Base-by-base conservation (phyloP, 2,329 filamentous ascomycete genomes). In the Aspergillus ochraceoroseus region DNA sequence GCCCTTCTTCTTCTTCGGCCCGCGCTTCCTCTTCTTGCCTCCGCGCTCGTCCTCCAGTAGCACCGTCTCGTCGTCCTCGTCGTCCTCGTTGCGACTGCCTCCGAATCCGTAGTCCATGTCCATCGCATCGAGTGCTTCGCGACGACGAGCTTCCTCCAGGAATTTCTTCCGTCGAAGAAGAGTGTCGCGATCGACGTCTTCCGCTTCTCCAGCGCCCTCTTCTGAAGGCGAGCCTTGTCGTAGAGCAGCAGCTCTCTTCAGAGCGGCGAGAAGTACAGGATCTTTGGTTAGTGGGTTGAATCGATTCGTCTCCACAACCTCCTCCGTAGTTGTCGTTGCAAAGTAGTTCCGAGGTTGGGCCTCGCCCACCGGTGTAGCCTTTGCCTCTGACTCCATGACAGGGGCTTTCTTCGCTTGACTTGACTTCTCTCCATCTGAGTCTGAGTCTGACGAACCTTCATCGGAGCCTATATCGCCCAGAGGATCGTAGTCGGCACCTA, bases 51-150 rank as follows among this genome's bases (percentile, higher is more conserved):
- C 62, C 41, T 66, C 62, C 86, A 55, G 79, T 69, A 26, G 78
- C 80, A 39, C 89, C 64, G 67, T 59, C 27, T 88, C 85, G 49
- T 83, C 77, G 49, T 94, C 89, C 44, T 89, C 89, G 34, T 89
- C 88, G 35, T 89, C 88, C 38, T 86, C 88, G 56, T 87, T 83
- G 18, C 90, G 77, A 57, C 84, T 92, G 13, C 82, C 86, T 22
- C 92, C 92, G 58, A 98, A 96, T 45, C 89, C 90, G 73, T 96
- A 79, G 58, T 98, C 92, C 67, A 98, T 76, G 65, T 98, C 90
- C 42, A 90, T 82, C 32, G 88, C 80, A 60, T 96, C 90, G 32
- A 89, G 78, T 52, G 85, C 83, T 40, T 81, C 66, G n/a, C 68
- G 69, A 7, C 63, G 62, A 30, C 57, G 60, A 7, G 72, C 79